Base-by-base conservation (phyloP, 139 green algal species). In the Micromonas pusilla region DNA sequence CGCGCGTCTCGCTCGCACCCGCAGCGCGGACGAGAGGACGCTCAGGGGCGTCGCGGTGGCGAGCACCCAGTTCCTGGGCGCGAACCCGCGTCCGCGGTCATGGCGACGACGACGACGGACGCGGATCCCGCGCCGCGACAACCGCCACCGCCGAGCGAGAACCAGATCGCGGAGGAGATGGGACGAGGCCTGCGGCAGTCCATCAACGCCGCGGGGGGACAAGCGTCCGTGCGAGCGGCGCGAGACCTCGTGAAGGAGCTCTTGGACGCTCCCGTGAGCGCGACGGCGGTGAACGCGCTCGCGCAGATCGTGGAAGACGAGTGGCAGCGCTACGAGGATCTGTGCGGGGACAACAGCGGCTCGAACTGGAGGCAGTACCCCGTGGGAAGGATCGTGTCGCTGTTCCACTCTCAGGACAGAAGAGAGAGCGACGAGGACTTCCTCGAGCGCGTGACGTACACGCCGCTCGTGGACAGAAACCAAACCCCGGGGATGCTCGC, bases 261-360 rank as follows among this genome's bases (percentile, higher is more conserved):
- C 9, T 57, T 16, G 16, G 16, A 16, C 9, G 45, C 9, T 9
- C 9, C 45, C 9, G 9, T 16, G 9, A 57, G 9, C 9, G 30
- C 65, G 65, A 4, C 13, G 4, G 13, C 4, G 65, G 21, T 72
- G n/a, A 25, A 84, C 26, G 45, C 62, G 62, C 70, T 85, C 32
- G 62, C 84, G 39, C 36, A 20, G 25, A 66, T 84, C 39, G 37
- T 86, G 53, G 82, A 88, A 52, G 66, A 57, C 20, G 85, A 81
- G 54, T 80, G 85, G 60, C 65, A 66, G 16, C 73, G 74, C 36
- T 86, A 83, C 60, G 62, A 82, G 1, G 79, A 79, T 9, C 62
- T 81, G 25, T 77, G 85, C 0, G 84, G 84, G 16, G 84, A 86
- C 77, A 87, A 33, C 67, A 67, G 19, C 9, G 52, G 28, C 34